Conservation (phyloP, 2,329 filamentous ascomycete species). For the Aureobasidium sp. region DNA sequence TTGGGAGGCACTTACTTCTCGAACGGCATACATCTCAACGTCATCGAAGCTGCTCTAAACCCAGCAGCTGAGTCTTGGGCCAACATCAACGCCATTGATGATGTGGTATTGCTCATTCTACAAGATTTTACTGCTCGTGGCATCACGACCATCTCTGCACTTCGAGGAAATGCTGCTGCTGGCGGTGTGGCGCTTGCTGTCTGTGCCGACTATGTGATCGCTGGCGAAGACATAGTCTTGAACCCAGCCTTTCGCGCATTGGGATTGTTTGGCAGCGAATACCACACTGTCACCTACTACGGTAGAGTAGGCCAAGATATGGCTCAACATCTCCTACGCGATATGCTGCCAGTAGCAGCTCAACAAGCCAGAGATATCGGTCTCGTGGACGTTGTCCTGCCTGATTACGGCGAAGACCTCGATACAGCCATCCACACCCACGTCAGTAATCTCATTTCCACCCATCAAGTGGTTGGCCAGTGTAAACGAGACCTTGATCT, state of each 20-base stretch:
- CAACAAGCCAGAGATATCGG: constrained; percentile 43
- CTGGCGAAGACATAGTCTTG: constrained; percentile 43
- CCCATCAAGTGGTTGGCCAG: constrained; percentile 26
- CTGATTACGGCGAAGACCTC: constrained; percentile 36
- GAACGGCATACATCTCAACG: constrained; percentile 51
- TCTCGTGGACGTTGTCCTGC: constrained; percentile 45
- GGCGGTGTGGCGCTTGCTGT: constrained; percentile 49
- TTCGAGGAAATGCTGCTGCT: constrained; percentile 48
- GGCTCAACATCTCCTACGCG: constrained; percentile 36
- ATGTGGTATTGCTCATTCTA: constrained; percentile 44
- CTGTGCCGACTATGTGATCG: constrained; percentile 42
- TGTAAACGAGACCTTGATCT: constrained; percentile 44
- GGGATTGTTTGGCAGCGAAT: constrained; percentile 45
- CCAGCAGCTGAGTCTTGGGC: constrained; percentile 46
- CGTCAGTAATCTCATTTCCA: constrained; percentile 36
- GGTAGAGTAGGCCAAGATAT: constrained; percentile 41
- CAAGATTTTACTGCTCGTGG: constrained; percentile 40
- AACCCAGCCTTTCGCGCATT: constrained; percentile 48
- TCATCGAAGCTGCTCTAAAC: constrained; percentile 45
- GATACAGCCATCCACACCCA: constrained; percentile 42
- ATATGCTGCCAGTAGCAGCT: constrained; percentile 45
- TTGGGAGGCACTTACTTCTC: constrained; percentile 50
- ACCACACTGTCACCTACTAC: constrained; percentile 45
- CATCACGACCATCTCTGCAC: constrained; percentile 44
- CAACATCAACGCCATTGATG: constrained; percentile 52